Evolutionary conservation across 2,329 filamentous ascomycete genomes (phyloP), one percentile per base, ranked within the genome.

Genomic region (Apiospora marii): DNA sequence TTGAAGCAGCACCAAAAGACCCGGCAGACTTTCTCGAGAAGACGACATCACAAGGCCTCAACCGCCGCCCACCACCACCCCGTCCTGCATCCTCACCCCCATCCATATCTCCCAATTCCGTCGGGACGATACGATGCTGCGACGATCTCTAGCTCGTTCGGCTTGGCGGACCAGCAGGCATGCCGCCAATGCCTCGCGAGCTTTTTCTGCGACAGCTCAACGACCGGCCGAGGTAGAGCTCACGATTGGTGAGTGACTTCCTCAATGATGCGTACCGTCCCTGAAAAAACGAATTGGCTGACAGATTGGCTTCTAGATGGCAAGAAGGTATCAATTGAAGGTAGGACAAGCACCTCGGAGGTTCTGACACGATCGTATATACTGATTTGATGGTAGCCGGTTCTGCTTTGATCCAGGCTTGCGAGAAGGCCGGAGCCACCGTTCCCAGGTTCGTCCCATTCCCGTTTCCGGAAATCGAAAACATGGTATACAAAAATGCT

Each of bases 311-410:
- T 16, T 70, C n/a, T 67, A 95, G 96, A 99, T 91, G 96, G 96
- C 82, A 98, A 98, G 89, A 97, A 98, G 86, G 93, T 99, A 72
- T 98, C 95, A 75, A 95, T 99, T 83, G 95, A 98, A 93, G 94
- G 95, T 97, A 92, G 78, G 58, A 64, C 79, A 71, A 74, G 43
- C 69, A 71, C 75, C 19, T 14, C 46, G 19, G n/a, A 44, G 24
- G 22, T 22, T 30, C 10, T 69, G 67, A 73, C 44, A 43, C 72
- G 70, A 70, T 41, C 76, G 74, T 46, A 68, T 69, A 72, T 78
- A 74, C 82, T 87, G 80, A 87, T 82, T 73, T 71, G 73, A 79
- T 77, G 80, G 83, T 83, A 98, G 96, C 96, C 85, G 96, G 96
- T 77, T 96, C 96, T 79, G 96, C 96, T 81, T 90, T 99, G 80